Conservation (phyloP, 306 rosid genomes). For the Potentilla sterilis region DNA sequence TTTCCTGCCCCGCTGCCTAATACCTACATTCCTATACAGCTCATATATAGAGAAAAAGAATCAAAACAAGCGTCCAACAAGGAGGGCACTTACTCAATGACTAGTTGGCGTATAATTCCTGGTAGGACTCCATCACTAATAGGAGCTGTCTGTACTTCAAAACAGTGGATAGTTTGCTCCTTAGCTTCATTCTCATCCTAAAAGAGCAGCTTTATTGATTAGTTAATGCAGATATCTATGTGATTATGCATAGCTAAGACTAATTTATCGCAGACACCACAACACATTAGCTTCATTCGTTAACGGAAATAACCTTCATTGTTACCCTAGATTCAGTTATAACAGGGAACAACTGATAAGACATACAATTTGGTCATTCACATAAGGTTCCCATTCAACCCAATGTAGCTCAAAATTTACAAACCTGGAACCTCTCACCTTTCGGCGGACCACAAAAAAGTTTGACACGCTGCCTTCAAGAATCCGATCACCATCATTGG, state of each 20-base stretch:
- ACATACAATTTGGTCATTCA: not conserved
- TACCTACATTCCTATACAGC: too few relatives aligned
- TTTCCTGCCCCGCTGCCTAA: too few relatives aligned
- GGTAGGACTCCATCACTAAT: conserved; percentile 71
- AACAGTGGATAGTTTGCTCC: conserved; percentile 37
- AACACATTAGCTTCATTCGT: too few relatives aligned
- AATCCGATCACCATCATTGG: conserved; percentile 69
- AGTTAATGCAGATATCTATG: too few relatives aligned
- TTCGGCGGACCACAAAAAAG: conserved; percentile 68
- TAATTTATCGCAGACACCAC: too few relatives aligned
- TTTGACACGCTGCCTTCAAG: conserved; percentile 88
- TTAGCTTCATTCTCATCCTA: conserved; percentile 44
- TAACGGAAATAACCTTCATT: too few relatives aligned
- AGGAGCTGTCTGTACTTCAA: conserved; percentile 91
- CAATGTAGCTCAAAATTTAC: conserved; percentile 5
- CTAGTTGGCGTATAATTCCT: conserved; percentile 74
- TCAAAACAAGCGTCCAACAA: not conserved
- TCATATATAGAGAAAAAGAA: not conserved
- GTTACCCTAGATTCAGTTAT: not conserved
- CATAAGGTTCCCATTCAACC: too few relatives aligned
- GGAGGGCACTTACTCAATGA: conserved; percentile 58
- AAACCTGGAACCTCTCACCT: conserved; percentile 45
- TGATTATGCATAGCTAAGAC: too few relatives aligned
- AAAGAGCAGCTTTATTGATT: too few relatives aligned
- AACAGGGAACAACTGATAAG: too few relatives aligned